Evolutionary conservation across 352 stramenopile genomes (phyloP), one percentile per base, ranked within the genome.

Genomic region (Pythium chondricola): DNA sequence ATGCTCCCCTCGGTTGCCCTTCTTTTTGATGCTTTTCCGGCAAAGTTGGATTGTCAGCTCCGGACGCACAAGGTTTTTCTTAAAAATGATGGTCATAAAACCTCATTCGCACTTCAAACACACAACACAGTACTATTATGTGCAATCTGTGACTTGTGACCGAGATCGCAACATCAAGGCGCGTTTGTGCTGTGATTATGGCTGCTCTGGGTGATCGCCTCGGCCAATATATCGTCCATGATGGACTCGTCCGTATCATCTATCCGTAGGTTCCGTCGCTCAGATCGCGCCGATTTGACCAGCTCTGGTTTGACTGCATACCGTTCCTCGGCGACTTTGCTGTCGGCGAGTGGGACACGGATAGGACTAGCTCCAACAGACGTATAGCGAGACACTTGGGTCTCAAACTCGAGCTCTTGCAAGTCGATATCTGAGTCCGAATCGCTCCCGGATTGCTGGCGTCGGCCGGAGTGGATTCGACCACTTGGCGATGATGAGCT

Each of bases 191-290:
- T 43, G 9, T 56, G 24, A 13, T 48, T 38, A 16, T 7, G n/a
- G 13, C 7, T 38, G n/a, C 13, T 33, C 13, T 33, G 8, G 7
- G 52, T 60, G 21, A 60, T 29, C 16, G 56, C 45, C 21, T 64
- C 65, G 22, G 63, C 67, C 38, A 85, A 50, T 2, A 85, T 88
- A 48, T 77, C 53, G 48, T 79, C 60, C 76, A 84, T 85, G 49
- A 85, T 71, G 25, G 69, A 67, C 56, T 88, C 76, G 38, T 88
- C 76, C 21, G 61, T 52, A 40, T 88, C 71, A 47, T 83, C 73
- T 37, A 85, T 71, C 25, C 50, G 58, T 13, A 88, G 69, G 40
- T 59, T 58, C 31, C 17, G 17, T 40, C 6, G 50, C 44, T 46
- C 45, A 10, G 51, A 37, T 21, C 31, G 40, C 13, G 37, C 16